These are phyloP conservation scores for Alternaria gaisen DNA, from an alignment of 2,329 filamentous ascomycete species.

Conservation along the genomic window DNA sequence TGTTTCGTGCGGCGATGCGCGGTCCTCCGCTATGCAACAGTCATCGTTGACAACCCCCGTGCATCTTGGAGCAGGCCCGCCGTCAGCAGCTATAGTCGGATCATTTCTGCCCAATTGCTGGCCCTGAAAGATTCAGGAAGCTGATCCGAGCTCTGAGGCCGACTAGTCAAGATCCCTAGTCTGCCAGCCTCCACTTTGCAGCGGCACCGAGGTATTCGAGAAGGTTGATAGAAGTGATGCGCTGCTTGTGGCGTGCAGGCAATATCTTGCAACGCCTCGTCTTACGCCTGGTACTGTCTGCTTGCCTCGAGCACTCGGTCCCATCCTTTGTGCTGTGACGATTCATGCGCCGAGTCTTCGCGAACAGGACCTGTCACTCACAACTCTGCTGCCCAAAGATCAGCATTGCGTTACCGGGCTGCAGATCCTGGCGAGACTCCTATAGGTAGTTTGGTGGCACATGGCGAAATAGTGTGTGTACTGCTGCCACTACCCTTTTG, in stretches of 20 bases:
- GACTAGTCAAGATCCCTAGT: conserved; percentile 23
- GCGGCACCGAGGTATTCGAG: conserved; percentile 39
- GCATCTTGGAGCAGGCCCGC: conserved; percentile 13
- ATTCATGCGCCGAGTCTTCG: conserved; percentile 3
- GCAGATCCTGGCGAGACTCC: conserved; percentile 17
- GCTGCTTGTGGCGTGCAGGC: conserved; percentile 29
- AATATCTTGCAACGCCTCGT: not conserved
- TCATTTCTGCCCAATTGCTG: conserved; percentile 38
- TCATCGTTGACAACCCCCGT: conserved; percentile 10
- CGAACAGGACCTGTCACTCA: conserved; percentile 2
- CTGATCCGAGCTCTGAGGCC: conserved; percentile 28
- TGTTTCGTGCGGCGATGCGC: conserved; percentile 34
- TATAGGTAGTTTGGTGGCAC: conserved; percentile 17
- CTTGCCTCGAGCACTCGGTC: not conserved
- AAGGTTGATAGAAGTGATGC: conserved; percentile 45
- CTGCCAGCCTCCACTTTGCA: conserved; percentile 24
- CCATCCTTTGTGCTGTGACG: not conserved
- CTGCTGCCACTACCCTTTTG: conserved; percentile 17
- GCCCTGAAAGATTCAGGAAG: conserved; percentile 25
- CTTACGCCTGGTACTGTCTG: conserved; percentile 1
- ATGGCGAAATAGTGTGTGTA: conserved; percentile 16
- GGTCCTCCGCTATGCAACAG: conserved; percentile 25
- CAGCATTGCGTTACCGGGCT: conserved; percentile 10
- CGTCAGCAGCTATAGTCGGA: conserved; percentile 31
- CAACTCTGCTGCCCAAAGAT: conserved; percentile 18